Evolutionary conservation across 2,329 filamentous ascomycete species (phyloP).

Genomic region (Raffaelea deltoideospora): DNA sequence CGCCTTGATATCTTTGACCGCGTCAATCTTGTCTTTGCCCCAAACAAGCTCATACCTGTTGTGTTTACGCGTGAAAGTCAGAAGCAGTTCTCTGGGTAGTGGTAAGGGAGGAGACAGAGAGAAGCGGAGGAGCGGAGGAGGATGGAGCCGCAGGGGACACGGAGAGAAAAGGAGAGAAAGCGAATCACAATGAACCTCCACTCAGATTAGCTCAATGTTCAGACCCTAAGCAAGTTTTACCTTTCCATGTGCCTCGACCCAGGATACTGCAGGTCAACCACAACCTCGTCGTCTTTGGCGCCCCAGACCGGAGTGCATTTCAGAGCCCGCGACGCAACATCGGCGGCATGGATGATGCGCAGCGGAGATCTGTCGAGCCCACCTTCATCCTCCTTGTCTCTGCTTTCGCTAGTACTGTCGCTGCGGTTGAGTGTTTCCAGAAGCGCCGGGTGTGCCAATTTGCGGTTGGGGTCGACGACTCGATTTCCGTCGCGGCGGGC

Average conservation of each 20-base stretch:
- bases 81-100: no score
- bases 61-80: no score
- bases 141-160: not conserved
- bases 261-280: constrained; percentile 70
- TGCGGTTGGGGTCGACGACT: constrained; percentile 19
- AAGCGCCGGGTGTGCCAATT: constrained; percentile 28
- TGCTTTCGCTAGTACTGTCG: no score
- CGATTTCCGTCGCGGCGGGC: constrained; percentile 4
- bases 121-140: no score
- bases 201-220: no score
- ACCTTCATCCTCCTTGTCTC: constrained; percentile 15
- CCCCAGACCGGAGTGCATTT: constrained; percentile 36
- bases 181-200: no score
- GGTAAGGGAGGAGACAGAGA: no score
- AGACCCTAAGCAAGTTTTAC: no score
- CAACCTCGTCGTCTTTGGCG: constrained; percentile 35
- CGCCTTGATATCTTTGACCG: constrained; percentile 56
- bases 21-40: constrained; percentile 66
- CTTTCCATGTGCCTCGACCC: constrained; percentile 29
- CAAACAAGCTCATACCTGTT: constrained; percentile 59
- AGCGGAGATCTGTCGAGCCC: constrained; percentile 14
- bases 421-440: constrained; percentile 14
- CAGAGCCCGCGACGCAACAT: constrained; percentile 35
- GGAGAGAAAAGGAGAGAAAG: constrained; percentile 1
- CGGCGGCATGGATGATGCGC: constrained; percentile 41